Base-by-base conservation (phyloP, 2,329 filamentous ascomycete species). In the Aspergillus spinulosporus region DNA sequence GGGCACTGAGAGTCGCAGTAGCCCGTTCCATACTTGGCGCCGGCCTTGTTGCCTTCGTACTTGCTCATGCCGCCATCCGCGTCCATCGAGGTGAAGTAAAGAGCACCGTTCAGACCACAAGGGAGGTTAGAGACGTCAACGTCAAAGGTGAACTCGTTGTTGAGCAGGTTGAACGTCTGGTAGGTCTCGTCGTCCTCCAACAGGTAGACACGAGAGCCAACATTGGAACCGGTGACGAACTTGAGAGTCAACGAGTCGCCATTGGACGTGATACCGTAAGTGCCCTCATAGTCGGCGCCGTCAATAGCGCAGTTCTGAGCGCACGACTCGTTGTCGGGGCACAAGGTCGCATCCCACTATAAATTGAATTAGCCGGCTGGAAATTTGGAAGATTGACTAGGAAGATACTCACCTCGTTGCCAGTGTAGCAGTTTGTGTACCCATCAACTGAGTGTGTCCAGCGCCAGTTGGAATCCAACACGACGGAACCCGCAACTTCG, bases 91-190 rank as follows among this genome's bases (percentile, higher is more conserved):
- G 81, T 76, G 47, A 88, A 78, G 73, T 89, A 89, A 47, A 89
- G 75, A 43, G 87, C 87, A 54, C 87, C 87, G 72, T 90, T 90
- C 59, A 89, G 72, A 59, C 88, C 88, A 65, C 88, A 90, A 59
- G 82, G 82, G 26, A 88, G 76, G 63, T 82, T 80, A 44, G 85
- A 88, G 40, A 88, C 83, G 67, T 90, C 87, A 32, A 88, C 86
- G 58, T 88, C 86, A 61, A 89, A 89, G 54, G 84, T 86, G 73
- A 90, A 85, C 72, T 90, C 87, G 65, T 86, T 80, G 72, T 84
- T 84, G 49, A 84, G 76, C 52, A 88, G 77, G 49, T 83, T 78
- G 73, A 89, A 85, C 68, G 81, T 80, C 74, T 88, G 76, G 72
- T 89, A 89, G 49, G 80, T 80, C 63, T 77, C 77, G 52, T 85